phyloP scores from a whole-genome alignment of 169 alveolate genomes.

The Plasmodium ovale region DNA sequence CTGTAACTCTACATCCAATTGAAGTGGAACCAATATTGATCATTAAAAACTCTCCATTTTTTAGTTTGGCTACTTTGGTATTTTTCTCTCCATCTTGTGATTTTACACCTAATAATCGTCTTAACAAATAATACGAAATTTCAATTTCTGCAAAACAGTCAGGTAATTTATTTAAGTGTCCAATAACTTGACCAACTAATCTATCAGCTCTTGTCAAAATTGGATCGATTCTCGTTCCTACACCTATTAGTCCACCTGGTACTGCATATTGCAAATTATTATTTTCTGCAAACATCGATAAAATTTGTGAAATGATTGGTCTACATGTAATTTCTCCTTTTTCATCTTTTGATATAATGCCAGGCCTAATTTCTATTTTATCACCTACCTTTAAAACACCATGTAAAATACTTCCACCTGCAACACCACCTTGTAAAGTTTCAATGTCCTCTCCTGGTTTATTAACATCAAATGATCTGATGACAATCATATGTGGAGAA shows the following conservation, averaged over 20 bases:
- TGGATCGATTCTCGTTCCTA: slow-evolving; percentile 98
- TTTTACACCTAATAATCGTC: slow-evolving; percentile 94
- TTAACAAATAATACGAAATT: slow-evolving; percentile 87
- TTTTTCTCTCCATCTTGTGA: slow-evolving; percentile 90
- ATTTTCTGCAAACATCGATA: slow-evolving; percentile 97
- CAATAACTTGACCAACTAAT: slow-evolving; percentile 97
- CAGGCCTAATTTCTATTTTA: slow-evolving; percentile 98
- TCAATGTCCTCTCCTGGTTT: slow-evolving; percentile 98
- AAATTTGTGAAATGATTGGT: slow-evolving; percentile 91
- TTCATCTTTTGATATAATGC: slow-evolving; percentile 92
- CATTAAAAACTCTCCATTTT: slow-evolving; percentile 97
- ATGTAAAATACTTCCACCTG: slow-evolving; percentile 98
- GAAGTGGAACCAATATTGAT: slow-evolving; percentile 98
- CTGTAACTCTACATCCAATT: slow-evolving; percentile 96
- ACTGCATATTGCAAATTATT: slow-evolving; percentile 98
- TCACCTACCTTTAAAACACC: slow-evolving; percentile 98
- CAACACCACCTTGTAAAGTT: slow-evolving; percentile 99
- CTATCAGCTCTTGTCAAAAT: slow-evolving; percentile 97
- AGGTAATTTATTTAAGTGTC: slow-evolving; percentile 96
- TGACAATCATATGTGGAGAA: slow-evolving; percentile 98
- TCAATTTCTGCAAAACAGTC: slow-evolving; percentile 96
- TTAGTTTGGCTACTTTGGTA: slow-evolving; percentile 94
- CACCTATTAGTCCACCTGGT: slow-evolving; percentile 97
- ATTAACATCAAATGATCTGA: slow-evolving; percentile 99
- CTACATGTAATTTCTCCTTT: slow-evolving; percentile 91